Conservation (phyloP, 2,329 filamentous ascomycete species). For the Fusarium tuaranense region DNA sequence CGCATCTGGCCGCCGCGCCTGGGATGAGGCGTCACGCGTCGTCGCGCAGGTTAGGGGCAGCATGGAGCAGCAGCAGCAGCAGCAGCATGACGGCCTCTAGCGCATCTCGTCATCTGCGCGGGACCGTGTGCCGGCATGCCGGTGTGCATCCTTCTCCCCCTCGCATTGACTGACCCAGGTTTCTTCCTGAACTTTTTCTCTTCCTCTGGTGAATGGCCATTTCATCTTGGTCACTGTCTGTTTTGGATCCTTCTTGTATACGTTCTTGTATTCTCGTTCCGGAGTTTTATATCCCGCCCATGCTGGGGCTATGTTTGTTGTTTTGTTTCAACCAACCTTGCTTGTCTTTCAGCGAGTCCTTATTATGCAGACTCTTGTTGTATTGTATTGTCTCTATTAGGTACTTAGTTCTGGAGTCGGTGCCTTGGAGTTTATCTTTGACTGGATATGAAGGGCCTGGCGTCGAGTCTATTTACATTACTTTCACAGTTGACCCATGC, state of each 20-base stretch:
- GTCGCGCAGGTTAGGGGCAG: conserved; percentile 46
- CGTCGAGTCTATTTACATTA: background rate
- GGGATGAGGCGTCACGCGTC: conserved; percentile 51
- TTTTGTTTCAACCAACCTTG: background rate
- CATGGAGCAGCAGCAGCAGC: conserved; percentile 32
- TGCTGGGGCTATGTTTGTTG: conserved; percentile 3
- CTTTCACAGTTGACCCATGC: background rate
- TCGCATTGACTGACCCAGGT: background rate
- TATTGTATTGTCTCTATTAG: background rate
- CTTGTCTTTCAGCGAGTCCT: background rate
- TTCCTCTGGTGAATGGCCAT: background rate
- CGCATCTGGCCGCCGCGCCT: conserved; percentile 50
- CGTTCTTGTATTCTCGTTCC: conserved; percentile 2
- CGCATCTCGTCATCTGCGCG: background rate
- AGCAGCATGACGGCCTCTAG: conserved; percentile 46
- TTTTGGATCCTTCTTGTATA: background rate
- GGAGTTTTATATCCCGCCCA: conserved; percentile 32
- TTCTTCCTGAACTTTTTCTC: background rate
- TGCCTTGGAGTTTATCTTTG: background rate
- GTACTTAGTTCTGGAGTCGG: background rate
- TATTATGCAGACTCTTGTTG: background rate
- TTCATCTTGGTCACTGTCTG: background rate
- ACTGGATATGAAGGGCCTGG: background rate
- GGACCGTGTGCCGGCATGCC: background rate
- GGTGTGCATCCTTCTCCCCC: background rate